Base-by-base conservation (phyloP, 371 early-diverging fungal genomes). In the Mucor plumbeus region DNA sequence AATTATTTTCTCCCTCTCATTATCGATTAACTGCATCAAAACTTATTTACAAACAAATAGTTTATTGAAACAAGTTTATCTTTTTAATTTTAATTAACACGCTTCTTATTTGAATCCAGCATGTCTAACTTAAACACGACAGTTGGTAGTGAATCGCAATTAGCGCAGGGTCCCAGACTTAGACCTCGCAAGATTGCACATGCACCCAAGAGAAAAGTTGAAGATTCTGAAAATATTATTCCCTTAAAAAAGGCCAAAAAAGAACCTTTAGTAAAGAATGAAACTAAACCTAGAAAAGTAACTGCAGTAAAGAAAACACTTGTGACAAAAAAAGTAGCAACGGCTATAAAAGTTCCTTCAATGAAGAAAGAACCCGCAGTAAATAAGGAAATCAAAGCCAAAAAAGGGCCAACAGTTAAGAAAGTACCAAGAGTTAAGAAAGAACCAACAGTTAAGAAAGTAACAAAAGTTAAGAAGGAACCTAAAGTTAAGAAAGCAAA, bases 401-500 rank as follows among this genome's bases (percentile, higher is more conserved):
- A 44, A 7, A 6, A 15, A 7, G 44, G 0, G 0, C 5, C 17
- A 17, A 17, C n/a, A 17, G n/a, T n/a, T 31, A 53, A 53, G 31
- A 53, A 53, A 13, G 31, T 21, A 10, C 53, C 1, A 0, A 19
- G 21, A 31, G 43, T 59, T 5, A 59, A 59, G 15, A 59, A 40
- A 7, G 59, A 41, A 26, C 39, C 40, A 19, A 39, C 14, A 15
- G 26, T 26, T 26, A 40, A 26, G 5, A 26, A 13, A 31, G 26
- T 26, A 31, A 7, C 43, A 39, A 47, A 57, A 36, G 26, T 34
- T 14, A 55, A 44, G 36, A 61, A 67, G 19, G 56, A 67, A 21
- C 62, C 66, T 14, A 60, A 66, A 34, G 40, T 34, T n/a, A 59
- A 43, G 35, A 60, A 56, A 35, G 38, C 31, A 41, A 63, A 64